Evolutionary conservation across 805 yeast genomes (phyloP).

Genomic region (Yarrowia keelungensis): DNA sequence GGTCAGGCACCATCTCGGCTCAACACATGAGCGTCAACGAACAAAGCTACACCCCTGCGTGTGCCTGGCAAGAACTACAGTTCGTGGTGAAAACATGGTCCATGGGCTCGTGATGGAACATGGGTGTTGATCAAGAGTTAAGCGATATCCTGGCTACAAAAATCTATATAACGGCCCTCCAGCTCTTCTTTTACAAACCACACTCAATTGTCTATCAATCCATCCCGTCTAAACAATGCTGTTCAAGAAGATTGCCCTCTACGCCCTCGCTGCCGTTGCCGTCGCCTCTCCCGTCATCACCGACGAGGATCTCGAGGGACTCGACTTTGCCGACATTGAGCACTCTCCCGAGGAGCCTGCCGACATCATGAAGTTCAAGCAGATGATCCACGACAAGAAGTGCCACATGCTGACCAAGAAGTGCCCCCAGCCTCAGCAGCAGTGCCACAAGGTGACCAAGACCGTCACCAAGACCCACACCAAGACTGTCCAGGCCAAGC

Average conservation of each 20-base stretch:
- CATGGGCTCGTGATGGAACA: not conserved
- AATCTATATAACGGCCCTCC: conserved; percentile 11
- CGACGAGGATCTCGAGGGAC: conserved; percentile 26
- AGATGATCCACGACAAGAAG: conserved; percentile 36
- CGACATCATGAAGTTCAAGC: conserved; percentile 33
- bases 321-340: conserved; percentile 32
- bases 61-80: conserved; percentile 3
- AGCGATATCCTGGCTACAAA: not conserved
- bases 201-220: not conserved
- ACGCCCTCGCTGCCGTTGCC: conserved; percentile 24
- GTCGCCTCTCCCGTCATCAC: conserved; percentile 30
- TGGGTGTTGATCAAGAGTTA: not conserved
- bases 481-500: conserved; percentile 31
- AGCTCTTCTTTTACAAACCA: not conserved
- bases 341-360: conserved; percentile 21
- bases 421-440: conserved; percentile 35
- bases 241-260: conserved; percentile 31
- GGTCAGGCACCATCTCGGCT: not conserved
- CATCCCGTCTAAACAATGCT: conserved; percentile 5
- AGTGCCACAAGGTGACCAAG: conserved; percentile 31
- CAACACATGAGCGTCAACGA: not conserved
- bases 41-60: not conserved
- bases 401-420: conserved; percentile 21
- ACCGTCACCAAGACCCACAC: conserved; percentile 30
- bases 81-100: not conserved